Base-by-base conservation (phyloP, 306 rosid species). In the Quillaja saponaria region DNA sequence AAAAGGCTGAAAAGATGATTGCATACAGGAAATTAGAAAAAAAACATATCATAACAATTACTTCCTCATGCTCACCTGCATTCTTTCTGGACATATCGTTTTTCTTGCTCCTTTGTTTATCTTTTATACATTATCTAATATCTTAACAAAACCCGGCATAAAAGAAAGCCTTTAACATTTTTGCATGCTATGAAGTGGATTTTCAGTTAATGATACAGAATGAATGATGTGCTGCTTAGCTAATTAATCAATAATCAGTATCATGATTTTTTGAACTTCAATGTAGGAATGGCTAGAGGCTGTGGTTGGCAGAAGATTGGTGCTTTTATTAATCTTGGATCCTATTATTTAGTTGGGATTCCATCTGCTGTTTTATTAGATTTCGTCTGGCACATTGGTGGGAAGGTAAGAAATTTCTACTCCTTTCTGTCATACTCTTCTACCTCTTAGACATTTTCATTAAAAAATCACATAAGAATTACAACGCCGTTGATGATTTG, bases 241-340 rank as follows among this genome's bases (percentile, higher is more conserved):
- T 69, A 17, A 20, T 42, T 1, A 20, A 9, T 33, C 10, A 8
- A 5, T 40, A 54, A 21, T 57, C 35, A n/a, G n/a, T n/a, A n/a
- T n/a, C n/a, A n/a, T n/a, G n/a, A n/a, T 28, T 69, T 46, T 58
- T 13, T 21, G 18, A 18, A 66, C 55, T 45, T 49, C 47, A 12
- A 71, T 61, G 53, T 65, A 89, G 96, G 96, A 16, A 78, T 72
- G 21, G 85, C 83, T 58, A 80, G 97, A 79, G 97, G 95, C 47
- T 86, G 97, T 59, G 97, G 95, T 31, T 76, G 87, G 96, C 96
- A 90, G 71, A 84, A 82, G 49, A 69, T 80, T 38, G 96, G 96
- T 64, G 91, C 96, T 42, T 76, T 34, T 51, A 70, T 90, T 16
- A 90, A 90, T 60, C 83, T 90, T 14, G 91, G 95, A 7, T 69